These are phyloP conservation scores for Lactarius indigo DNA, from an alignment of 768 basidiomycete species.

Conservation along the genomic window DNA sequence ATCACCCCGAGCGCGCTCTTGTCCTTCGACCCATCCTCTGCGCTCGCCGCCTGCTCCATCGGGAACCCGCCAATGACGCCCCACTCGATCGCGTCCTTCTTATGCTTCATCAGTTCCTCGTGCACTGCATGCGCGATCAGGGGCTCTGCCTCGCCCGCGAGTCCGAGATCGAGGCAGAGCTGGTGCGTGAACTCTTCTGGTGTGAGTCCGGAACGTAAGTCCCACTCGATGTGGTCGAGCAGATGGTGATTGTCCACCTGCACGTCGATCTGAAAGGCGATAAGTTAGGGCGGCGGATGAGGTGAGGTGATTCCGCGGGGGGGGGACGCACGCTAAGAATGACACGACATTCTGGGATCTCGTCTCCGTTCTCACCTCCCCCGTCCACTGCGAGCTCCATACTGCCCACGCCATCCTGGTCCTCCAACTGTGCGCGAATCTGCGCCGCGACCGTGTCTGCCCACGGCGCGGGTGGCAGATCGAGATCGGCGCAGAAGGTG, in stretches of 20 bases:
- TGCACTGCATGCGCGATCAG: conserved; percentile 91
- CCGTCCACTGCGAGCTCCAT: conserved; percentile 70
- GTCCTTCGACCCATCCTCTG: conserved; percentile 40
- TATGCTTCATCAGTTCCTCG: conserved; percentile 93
- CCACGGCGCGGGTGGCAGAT: conserved; percentile 64
- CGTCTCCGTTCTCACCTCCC: conserved; percentile 44
- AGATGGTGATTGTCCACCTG: conserved; percentile 92
- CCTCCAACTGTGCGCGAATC: conserved; percentile 89
- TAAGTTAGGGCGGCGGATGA: conserved; percentile 7
- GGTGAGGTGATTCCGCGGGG: background rate
- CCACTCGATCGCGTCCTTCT: conserved; percentile 93
- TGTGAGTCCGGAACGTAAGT: conserved; percentile 87
- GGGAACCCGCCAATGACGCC: conserved; percentile 70
- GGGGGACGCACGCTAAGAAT: conserved; percentile 64
- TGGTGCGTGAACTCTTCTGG: conserved; percentile 80
- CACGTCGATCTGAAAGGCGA: conserved; percentile 86
- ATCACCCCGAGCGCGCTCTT: conserved; percentile 52
- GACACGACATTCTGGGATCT: conserved; percentile 72
- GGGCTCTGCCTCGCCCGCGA: conserved; percentile 83
- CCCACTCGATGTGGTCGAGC: conserved; percentile 97
- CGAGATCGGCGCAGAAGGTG: conserved; percentile 86
- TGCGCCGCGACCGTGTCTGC: conserved; percentile 78
- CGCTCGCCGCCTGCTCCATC: conserved; percentile 34
- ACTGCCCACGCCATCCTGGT: conserved; percentile 76
- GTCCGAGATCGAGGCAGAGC: conserved; percentile 82